Evolutionary conservation across 2,329 filamentous ascomycete genomes (phyloP).

Genomic region (Phyllosticta citriasiana): DNA sequence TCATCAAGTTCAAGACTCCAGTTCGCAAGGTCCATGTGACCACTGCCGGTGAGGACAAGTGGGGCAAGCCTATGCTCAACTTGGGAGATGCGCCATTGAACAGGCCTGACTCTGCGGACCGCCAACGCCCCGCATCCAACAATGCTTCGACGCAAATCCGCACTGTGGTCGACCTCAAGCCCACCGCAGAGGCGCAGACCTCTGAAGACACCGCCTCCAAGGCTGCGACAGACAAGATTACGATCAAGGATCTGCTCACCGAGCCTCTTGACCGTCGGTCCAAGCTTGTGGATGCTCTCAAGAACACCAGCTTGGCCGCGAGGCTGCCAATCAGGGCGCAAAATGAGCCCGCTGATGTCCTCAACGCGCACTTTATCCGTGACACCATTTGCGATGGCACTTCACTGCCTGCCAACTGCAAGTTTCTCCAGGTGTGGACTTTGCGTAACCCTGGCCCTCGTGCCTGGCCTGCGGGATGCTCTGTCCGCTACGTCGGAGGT

Average conservation of each 20-base stretch:
- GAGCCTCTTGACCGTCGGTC: constrained; percentile 27
- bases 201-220: constrained; percentile 29
- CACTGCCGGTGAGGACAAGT: constrained; percentile 67
- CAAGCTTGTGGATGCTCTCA: constrained; percentile 16
- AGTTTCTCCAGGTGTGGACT: constrained; percentile 86
- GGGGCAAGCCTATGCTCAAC: constrained; percentile 52
- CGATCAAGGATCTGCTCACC: constrained; percentile 28
- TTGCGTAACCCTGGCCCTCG: constrained; percentile 72
- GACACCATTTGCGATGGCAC: constrained; percentile 76
- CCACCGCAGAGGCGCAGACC: constrained; percentile 26
- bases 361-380: constrained; percentile 60
- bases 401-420: constrained; percentile 55
- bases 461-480: constrained; percentile 81
- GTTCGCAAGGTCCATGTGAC: constrained; percentile 81
- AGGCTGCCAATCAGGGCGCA: not conserved
- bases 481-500: constrained; percentile 82
- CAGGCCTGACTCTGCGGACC: constrained; percentile 44
- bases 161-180: constrained; percentile 51
- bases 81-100: constrained; percentile 57
- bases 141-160: constrained; percentile 54
- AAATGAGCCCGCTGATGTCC: constrained; percentile 19
- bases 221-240: constrained; percentile 29
- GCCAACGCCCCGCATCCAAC: constrained; percentile 35
- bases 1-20: constrained; percentile 94
- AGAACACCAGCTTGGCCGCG: constrained; percentile 9